Base-by-base conservation (phyloP, 345 rosid species). In the Gossypium thurberi region DNA sequence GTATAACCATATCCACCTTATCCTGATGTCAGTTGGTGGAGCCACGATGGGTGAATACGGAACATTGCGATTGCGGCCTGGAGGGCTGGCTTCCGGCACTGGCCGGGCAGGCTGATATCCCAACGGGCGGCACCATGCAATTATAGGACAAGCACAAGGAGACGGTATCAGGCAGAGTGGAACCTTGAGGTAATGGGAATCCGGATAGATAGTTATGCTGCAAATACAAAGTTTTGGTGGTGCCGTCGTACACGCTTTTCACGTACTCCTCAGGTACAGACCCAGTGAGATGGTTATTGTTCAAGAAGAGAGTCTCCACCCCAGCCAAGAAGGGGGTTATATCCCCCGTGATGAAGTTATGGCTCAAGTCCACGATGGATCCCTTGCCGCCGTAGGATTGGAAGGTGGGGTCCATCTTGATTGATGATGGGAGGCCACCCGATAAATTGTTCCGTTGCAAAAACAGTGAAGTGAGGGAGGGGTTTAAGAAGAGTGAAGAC, bases 371-470 rank as follows among this genome's bases (percentile, higher is more conserved):
- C 51, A 91, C 82, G 68, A 82, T 64, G 56, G 97, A 86, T 56
- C 97, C 97, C 13, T 74, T 7, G 40, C 40, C 78, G 10, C 79
- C 84, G 83, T 83, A 83, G 11, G 84, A 77, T 57, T 71, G 26
- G 2, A 3, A 2, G 25, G 74, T 18, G 78, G 76, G 78, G 55
- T 68, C 63, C 64, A n/a, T 15, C 15, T 66, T 67, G 8, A n/a
- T 10, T 2, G 79, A 15, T 2, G 79, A 15, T 43, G 87, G 89
- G 83, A 87, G 65, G 76, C 67, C 75, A 6, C 93, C 89, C 2
- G 95, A 87, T 52, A 91, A 84, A 84, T 91, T 91, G 90, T 93
- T 93, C 84, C 97, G 87, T 87, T 91, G 98, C 76, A 91, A 52
- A 63, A 89, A 80, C 82, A 86, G 70, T 48, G 93, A 86, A 58